These are phyloP conservation scores for Zasmidium angulare DNA, from an alignment of 2,329 filamentous ascomycete genomes.

Conservation along the genomic window DNA sequence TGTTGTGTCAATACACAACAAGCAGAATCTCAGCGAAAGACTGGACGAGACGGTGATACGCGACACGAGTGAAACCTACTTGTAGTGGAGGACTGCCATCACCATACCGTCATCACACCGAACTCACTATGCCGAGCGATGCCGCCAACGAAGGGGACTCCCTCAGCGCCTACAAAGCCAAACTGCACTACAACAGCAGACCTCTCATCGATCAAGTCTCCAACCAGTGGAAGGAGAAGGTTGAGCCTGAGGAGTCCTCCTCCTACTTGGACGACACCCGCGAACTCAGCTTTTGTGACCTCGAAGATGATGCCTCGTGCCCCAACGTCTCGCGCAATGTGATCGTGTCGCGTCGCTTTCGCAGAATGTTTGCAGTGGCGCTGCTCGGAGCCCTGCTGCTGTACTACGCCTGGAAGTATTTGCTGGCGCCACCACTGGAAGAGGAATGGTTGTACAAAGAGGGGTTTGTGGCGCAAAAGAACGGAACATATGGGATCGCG, in stretches of 20 bases:
- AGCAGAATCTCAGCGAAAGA: too few species aligned
- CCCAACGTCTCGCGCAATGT: slow-evolving; percentile 20
- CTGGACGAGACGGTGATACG: too few species aligned
- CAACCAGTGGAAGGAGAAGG: slow-evolving; percentile 24
- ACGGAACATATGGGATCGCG: slow-evolving; percentile 33
- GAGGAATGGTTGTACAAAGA: slow-evolving; percentile 36
- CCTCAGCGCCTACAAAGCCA: slow-evolving; percentile 3
- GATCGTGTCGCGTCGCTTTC: slow-evolving; percentile 23
- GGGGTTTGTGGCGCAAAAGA: slow-evolving; percentile 32
- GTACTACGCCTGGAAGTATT: slow-evolving; percentile 38
- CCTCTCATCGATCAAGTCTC: slow-evolving; percentile 30
- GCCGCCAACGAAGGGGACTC: not conserved
- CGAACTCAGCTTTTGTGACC: slow-evolving; percentile 31
- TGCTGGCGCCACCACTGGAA: slow-evolving; percentile 38
- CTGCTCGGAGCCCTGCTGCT: slow-evolving; percentile 31
- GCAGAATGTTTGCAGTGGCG: slow-evolving; percentile 35
- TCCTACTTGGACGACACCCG: slow-evolving; percentile 10
- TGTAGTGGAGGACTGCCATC: not conserved
- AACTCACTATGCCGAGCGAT: not conserved
- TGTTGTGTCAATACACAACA: too few species aligned
- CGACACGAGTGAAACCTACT: too few species aligned
- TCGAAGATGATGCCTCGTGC: slow-evolving; percentile 36
- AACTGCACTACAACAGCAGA: slow-evolving; percentile 1
- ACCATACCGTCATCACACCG: too few species aligned
- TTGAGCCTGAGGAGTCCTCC: slow-evolving; percentile 11